Conservation (phyloP, 2,329 filamentous ascomycete genomes). For the Penicillium frequentans region DNA sequence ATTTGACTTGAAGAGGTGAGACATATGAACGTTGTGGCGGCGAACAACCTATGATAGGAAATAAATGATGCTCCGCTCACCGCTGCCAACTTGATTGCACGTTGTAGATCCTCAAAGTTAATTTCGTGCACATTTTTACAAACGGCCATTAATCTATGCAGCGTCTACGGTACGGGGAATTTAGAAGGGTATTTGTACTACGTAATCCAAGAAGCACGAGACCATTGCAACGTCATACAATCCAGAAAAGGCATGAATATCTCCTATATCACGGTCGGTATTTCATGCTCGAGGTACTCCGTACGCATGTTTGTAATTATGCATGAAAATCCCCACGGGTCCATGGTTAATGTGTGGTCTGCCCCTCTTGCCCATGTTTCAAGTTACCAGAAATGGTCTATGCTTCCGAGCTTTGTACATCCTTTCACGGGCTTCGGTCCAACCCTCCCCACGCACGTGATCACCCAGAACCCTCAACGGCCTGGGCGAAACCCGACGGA, state of each 20-base stretch:
- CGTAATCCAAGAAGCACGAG: too few relatives aligned
- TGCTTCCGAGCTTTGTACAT: too few relatives aligned
- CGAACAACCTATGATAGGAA: neutral
- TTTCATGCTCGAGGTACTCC: too few relatives aligned
- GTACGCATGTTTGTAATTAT: neutral
- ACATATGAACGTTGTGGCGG: neutral
- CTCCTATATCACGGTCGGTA: too few relatives aligned
- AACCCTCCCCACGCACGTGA: neutral
- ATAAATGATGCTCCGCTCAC: neutral
- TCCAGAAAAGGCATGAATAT: neutral
- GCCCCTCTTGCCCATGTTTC: neutral
- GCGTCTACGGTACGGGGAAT: neutral
- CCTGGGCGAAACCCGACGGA: neutral
- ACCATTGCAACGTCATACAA: too few relatives aligned
- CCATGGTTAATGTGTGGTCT: neutral
- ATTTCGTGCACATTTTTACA: neutral
- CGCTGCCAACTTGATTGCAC: neutral
- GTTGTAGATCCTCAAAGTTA: neutral
- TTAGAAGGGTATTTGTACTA: too few relatives aligned
- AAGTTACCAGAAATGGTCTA: neutral
- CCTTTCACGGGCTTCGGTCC: too few relatives aligned
- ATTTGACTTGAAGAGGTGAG: neutral
- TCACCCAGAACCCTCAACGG: neutral
- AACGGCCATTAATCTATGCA: too few relatives aligned
- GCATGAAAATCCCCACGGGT: neutral